These are phyloP conservation scores for Penicillium ucsense DNA, from an alignment of 495 filamentous ascomycete species.

Conservation along the genomic window DNA sequence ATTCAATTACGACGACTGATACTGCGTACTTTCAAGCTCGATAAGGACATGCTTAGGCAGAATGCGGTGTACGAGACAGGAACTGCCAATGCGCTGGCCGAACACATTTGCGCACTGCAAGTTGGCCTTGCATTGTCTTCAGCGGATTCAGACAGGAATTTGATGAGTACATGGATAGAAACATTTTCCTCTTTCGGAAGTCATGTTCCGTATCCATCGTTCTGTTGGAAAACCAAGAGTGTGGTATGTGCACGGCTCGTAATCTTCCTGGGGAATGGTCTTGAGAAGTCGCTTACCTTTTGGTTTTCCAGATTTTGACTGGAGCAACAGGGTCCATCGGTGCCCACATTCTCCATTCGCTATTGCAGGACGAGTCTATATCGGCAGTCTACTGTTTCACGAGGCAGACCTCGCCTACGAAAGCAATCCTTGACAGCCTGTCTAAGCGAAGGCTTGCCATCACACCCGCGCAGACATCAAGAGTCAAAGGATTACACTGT, in stretches of 20 bases:
- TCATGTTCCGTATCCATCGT: conserved; percentile 20
- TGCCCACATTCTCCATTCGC: conserved; percentile 40
- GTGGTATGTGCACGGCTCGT: conserved; percentile 26
- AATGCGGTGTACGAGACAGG: conserved; percentile 47
- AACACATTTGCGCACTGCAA: conserved; percentile 34
- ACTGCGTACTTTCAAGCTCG: conserved; percentile 33
- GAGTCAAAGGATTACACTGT: conserved; percentile 31
- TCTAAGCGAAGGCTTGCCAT: conserved; percentile 21
- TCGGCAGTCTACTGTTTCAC: conserved; percentile 45
- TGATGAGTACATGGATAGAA: conserved; percentile 37
- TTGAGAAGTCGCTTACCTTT: background rate
- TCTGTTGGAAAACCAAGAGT: conserved; percentile 17
- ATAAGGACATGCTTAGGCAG: conserved; percentile 13
- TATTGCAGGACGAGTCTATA: conserved; percentile 35
- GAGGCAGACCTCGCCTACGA: conserved; percentile 20
- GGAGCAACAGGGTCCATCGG: conserved; percentile 52
- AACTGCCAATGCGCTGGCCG: conserved; percentile 35
- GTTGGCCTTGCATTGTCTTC: conserved; percentile 12
- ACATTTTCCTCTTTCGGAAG: conserved; percentile 39
- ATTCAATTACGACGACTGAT: conserved; percentile 47
- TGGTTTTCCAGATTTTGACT: conserved; percentile 38
- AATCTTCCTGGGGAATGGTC: too few species aligned
- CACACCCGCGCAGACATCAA: conserved; percentile 13
- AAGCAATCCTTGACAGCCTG: conserved; percentile 25
- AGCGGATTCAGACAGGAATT: conserved; percentile 17